These are phyloP conservation scores for Dryadomyces sulphureus DNA, from an alignment of 2,329 filamentous ascomycete species.

Conservation along the genomic window DNA sequence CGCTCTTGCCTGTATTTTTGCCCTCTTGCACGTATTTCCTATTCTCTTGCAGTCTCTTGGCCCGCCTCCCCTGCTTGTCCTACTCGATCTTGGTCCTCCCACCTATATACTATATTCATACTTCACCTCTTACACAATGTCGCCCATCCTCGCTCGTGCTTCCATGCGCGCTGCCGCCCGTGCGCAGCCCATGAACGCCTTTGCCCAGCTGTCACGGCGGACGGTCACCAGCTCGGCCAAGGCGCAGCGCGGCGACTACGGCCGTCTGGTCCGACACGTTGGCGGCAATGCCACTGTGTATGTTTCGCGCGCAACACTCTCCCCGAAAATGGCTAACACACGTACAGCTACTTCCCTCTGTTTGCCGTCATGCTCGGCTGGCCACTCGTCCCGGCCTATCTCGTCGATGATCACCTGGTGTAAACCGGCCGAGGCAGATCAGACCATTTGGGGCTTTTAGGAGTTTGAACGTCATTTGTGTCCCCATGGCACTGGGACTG, in stretches of 20 bases:
- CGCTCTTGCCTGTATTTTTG: neutral
- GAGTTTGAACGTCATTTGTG: neutral
- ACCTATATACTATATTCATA: no score
- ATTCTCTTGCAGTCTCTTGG: neutral
- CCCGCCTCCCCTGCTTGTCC: neutral
- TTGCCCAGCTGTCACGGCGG: constrained; percentile 17
- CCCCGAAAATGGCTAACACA: neutral
- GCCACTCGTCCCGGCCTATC: constrained; percentile 15
- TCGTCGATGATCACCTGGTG: neutral
- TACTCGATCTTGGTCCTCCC: no score
- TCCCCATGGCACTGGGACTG: neutral
- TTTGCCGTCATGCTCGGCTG: constrained; percentile 21
- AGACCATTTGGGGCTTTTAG: neutral
- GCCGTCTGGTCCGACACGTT: constrained; percentile 19
- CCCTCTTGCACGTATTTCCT: neutral
- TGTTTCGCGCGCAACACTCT: constrained; percentile 7
- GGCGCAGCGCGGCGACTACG: constrained; percentile 22
- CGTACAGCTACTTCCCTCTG: constrained; percentile 20
- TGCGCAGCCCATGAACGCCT: constrained; percentile 17
- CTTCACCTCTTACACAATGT: no score
- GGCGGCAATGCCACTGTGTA: constrained; percentile 20
- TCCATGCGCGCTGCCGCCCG: constrained; percentile 7
- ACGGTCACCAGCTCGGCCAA: constrained; percentile 6
- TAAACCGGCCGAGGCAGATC: neutral
- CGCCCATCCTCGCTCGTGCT: constrained; percentile 20